Evolutionary conservation across 129 eudicot species (phyloP).

Genomic region (Sambucus nigra): DNA sequence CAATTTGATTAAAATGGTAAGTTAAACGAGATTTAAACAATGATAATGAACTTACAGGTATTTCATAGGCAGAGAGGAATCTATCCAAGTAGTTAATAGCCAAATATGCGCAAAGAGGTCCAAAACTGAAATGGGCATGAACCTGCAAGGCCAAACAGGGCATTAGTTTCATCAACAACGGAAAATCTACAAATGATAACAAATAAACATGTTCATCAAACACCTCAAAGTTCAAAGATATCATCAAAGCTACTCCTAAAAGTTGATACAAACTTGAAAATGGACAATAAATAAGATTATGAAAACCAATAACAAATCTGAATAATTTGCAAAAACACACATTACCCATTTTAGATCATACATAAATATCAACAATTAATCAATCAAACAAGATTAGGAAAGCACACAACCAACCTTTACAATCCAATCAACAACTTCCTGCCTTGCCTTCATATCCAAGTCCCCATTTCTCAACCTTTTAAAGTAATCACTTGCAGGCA

Average conservation of each 20-base stretch:
- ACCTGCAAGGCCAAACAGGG: conserved; percentile 20
- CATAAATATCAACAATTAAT: neutral
- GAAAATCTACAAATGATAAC: neutral
- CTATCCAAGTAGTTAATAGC: conserved; percentile 54
- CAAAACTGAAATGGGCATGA: conserved; percentile 49
- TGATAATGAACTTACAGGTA: conserved; percentile 47
- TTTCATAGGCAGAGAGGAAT: conserved; percentile 54
- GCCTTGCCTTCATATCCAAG: conserved; percentile 43
- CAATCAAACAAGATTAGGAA: neutral
- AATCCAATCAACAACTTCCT: conserved; percentile 52
- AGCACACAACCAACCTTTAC: conserved; percentile 34
- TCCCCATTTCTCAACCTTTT: conserved; percentile 41
- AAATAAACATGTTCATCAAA: too few species aligned
- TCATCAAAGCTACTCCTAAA: too few species aligned
- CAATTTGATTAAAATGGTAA: neutral
- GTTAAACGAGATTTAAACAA: conserved; percentile 6
- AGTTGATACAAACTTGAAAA: too few species aligned
- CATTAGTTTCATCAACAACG: neutral
- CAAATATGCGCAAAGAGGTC: conserved; percentile 49
- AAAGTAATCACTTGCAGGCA: conserved; percentile 44
- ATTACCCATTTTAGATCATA: neutral
- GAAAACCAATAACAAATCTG: neutral
- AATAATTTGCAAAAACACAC: neutral
- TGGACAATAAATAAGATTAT: too few species aligned
- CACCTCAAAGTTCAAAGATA: too few species aligned